Base-by-base conservation (phyloP, 1,284 basidiomycete genomes). In the Marasmius oreades region DNA sequence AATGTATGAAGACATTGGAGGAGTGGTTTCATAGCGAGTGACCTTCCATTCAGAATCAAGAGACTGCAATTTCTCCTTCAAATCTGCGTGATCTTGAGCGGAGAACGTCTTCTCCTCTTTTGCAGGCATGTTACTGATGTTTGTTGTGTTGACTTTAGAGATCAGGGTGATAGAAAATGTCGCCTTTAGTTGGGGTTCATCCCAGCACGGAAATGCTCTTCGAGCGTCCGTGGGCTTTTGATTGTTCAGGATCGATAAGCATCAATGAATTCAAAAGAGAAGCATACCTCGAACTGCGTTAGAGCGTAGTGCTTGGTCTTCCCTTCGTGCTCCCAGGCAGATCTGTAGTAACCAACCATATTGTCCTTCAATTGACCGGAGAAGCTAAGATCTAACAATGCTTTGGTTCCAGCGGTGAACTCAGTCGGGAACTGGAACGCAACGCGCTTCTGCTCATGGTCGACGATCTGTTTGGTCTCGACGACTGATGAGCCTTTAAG, bases 131-230 rank as follows among this genome's bases (percentile, higher is more conserved):
- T 93, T 94, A 71, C 82, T 82, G 50, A 91, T 69, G 64, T 78
- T 82, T 60, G 82, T 80, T 2, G 82, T 84, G 61, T 78, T 73
- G 28, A 72, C 73, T 56, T 81, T 81, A 33, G 88, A 87, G 61
- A 94, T 80, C 75, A 93, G 79, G 14, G 84, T 82, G 64, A 93
- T 76, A 61, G 75, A 62, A 70, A 86, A 92, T 16, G 82, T 90
- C 7, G 90, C 87, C 71, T 94, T 94, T 64, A 92, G 76, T 22
- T 80, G 76, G n/a, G 92, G 92, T 68, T 93, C 90, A 67, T 93
- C 92, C 86, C 87, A 93, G 67, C 78, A 82, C 14, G 86, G 87
- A 70, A 88, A 84, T 5, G 84, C 83, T 55, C 79, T 76, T 54
- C 90, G 75, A 6, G 90, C 89, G 53, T 83, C 81, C 7, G 89